Evolutionary conservation across 2,329 filamentous ascomycete genomes (phyloP).

Genomic region (Neodidymelliopsis sp.): DNA sequence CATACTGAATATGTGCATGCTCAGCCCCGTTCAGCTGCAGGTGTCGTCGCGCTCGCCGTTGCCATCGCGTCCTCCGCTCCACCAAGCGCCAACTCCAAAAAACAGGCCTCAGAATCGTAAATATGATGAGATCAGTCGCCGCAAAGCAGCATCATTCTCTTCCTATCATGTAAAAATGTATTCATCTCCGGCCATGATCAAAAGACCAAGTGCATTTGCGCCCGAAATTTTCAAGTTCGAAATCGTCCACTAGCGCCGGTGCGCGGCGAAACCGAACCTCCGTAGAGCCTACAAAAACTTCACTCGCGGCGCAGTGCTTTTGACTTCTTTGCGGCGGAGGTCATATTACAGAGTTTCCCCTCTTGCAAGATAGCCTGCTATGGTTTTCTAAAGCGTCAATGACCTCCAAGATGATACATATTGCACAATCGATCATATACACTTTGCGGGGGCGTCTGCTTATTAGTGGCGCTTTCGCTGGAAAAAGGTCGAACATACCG

Average conservation of each 20-base stretch:
- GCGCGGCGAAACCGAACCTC: constrained; percentile 12
- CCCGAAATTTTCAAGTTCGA: neutral
- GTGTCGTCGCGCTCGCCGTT: constrained; percentile 3
- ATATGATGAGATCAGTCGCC: constrained; percentile 46
- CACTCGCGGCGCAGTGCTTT: constrained; percentile 50
- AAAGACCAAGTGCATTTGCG: neutral
- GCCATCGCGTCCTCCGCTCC: neutral
- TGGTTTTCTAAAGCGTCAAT: constrained; percentile 73
- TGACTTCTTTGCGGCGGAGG: constrained; percentile 77
- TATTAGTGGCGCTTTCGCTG: constrained; percentile 50
- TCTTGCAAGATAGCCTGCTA: constrained; percentile 73
- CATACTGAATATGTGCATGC: neutral
- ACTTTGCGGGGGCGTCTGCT: constrained; percentile 48
- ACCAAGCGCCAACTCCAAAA: neutral
- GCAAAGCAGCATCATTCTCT: constrained; percentile 49
- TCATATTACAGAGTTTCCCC: constrained; percentile 71
- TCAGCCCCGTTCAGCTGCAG: constrained; percentile 2
- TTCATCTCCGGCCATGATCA: constrained; percentile 49
- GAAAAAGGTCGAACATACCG: constrained; percentile 64
- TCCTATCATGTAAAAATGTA: constrained; percentile 48
- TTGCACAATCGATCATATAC: constrained; percentile 68
- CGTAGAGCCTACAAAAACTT: constrained; percentile 32
- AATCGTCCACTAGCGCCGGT: constrained; percentile 7
- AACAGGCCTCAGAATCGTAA: constrained; percentile 47
- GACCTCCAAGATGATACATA: constrained; percentile 75